Percentiles rank a stretch among this genome's conserved stretches.
Conservation (phyloP, 2,329 filamentous ascomycete genomes). For the Penicillium olsonii region DNA sequence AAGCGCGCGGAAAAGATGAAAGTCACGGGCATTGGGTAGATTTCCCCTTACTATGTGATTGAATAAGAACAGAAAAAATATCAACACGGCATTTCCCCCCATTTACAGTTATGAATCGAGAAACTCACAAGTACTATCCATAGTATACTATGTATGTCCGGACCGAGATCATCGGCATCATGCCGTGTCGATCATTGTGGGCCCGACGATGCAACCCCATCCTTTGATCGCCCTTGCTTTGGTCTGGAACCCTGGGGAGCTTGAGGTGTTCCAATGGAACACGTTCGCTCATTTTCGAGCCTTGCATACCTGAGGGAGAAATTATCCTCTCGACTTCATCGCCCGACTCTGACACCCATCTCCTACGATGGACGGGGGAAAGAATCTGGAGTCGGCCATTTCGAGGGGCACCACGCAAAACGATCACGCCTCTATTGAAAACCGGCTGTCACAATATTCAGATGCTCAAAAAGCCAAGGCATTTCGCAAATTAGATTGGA, state of each 20-base stretch:
- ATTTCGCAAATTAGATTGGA: background rate
- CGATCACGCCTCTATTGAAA: background rate
- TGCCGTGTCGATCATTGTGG: background rate
- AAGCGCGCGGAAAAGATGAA: constrained; percentile 28
- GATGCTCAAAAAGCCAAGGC: background rate
- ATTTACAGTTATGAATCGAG: no score
- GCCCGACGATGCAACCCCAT: background rate
- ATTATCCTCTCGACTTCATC: background rate
- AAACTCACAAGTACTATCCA: no score
- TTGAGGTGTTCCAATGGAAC: background rate
- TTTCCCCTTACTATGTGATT: no score
- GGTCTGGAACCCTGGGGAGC: background rate
- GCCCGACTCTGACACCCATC: background rate
- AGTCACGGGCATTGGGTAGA: constrained; percentile 33
- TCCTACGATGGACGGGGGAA: background rate
- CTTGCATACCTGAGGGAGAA: background rate
- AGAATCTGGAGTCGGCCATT: background rate
- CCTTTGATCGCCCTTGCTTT: background rate
- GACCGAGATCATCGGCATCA: background rate
- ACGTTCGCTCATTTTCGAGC: background rate
- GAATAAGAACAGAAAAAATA: no score
- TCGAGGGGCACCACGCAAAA: background rate
- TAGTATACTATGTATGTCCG: no score
- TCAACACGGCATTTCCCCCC: no score
- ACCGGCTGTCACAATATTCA: background rate